phyloP scores from a whole-genome alignment of 441 rosid genomes.

The Manihot esculenta region DNA sequence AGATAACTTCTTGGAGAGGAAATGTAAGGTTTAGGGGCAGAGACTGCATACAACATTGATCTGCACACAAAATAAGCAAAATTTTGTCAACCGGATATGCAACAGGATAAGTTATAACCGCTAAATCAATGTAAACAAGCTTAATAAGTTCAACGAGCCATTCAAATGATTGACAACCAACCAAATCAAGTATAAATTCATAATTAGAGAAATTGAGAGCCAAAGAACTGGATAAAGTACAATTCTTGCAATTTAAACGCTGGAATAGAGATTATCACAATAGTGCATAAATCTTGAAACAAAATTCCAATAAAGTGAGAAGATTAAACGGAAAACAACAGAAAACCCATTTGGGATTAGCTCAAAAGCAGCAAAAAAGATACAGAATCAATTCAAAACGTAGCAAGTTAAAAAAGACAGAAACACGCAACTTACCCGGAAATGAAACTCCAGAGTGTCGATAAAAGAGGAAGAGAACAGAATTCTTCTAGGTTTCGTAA shows the following conservation, averaged over 20 bases:
- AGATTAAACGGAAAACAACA: background rate
- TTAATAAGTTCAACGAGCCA: background rate
- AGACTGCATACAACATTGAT: slow-evolving; percentile 64
- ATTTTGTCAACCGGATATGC: background rate
- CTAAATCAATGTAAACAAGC: background rate
- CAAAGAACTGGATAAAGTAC: background rate
- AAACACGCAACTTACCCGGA: background rate
- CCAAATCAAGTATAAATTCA: background rate
- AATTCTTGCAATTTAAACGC: background rate
- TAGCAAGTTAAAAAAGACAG: background rate
- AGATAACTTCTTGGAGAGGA: slow-evolving; percentile 33
- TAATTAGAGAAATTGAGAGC: background rate
- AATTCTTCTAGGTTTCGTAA: background rate
- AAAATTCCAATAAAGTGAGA: background rate
- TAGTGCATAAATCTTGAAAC: background rate
- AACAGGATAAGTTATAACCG: background rate
- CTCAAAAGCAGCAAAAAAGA: background rate
- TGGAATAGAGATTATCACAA: background rate
- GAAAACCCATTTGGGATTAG: background rate
- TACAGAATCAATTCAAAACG: background rate
- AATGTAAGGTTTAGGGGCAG: slow-evolving; percentile 47
- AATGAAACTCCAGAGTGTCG: background rate
- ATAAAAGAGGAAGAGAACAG: background rate
- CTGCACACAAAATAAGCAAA: slow-evolving; percentile 27
- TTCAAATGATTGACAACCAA: no score